Conservation (phyloP, 1,139 yeast species). For the Lodderomyces margitis region DNA sequence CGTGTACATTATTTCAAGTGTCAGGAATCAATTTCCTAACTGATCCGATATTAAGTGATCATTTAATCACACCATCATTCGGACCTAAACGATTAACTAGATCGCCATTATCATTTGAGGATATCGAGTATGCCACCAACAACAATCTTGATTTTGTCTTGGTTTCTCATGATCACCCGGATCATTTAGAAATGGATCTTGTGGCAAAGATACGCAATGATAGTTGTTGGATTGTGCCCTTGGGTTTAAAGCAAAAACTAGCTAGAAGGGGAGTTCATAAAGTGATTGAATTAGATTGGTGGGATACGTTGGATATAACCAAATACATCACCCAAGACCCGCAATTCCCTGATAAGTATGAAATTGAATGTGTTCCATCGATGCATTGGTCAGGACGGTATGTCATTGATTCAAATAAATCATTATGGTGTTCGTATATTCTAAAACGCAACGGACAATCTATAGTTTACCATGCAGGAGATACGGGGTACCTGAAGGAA, state of each 20-base stretch:
- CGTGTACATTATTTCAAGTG: slow-evolving; percentile 74
- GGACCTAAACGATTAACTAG: slow-evolving; percentile 84
- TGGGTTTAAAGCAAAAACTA: slow-evolving; percentile 66
- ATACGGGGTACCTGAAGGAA: slow-evolving; percentile 81
- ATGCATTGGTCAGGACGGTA: slow-evolving; percentile 97
- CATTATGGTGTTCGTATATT: slow-evolving; percentile 87
- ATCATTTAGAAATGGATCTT: slow-evolving; percentile 73
- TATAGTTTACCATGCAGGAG: slow-evolving; percentile 87
- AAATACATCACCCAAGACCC: slow-evolving; percentile 24
- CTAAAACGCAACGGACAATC: slow-evolving; percentile 66
- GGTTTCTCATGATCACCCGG: slow-evolving; percentile 95
- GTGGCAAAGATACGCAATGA: slow-evolving; percentile 57
- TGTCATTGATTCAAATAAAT: slow-evolving; percentile 70
- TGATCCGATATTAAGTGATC: slow-evolving; percentile 79
- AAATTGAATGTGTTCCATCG: slow-evolving; percentile 86
- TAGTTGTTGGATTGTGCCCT: slow-evolving; percentile 81
- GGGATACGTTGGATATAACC: slow-evolving; percentile 63
- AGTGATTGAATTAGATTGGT: slow-evolving; percentile 83
- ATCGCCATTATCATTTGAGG: slow-evolving; percentile 63
- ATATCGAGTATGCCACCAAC: slow-evolving; percentile 53
- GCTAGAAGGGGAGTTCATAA: slow-evolving; percentile 55
- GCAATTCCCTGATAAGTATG: slow-evolving; percentile 53
- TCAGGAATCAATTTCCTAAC: slow-evolving; percentile 74
- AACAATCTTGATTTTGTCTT: slow-evolving; percentile 62
- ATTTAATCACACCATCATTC: slow-evolving; percentile 55